Conservation (phyloP, 2,329 filamentous ascomycete species). For the Ophiocordyceps camponoti-rufipedis region DNA sequence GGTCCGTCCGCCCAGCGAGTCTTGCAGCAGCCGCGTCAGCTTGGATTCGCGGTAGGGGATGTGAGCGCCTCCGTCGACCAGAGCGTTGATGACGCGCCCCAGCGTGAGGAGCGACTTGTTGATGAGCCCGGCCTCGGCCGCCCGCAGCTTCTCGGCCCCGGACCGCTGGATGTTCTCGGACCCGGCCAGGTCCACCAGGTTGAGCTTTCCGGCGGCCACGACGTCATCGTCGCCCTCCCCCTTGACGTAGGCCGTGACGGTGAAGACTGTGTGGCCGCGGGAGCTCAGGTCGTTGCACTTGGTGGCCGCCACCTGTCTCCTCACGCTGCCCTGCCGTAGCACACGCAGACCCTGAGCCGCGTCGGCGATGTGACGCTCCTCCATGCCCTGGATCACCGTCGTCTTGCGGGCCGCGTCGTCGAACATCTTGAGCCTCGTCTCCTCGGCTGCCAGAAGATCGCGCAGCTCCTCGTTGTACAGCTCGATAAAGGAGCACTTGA, state of each 20-base stretch:
- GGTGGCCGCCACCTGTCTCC: slow-evolving; percentile 95
- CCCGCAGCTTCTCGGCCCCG: slow-evolving; percentile 94
- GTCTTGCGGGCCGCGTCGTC: slow-evolving; percentile 75
- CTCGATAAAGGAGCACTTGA: slow-evolving; percentile 98
- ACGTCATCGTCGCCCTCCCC: slow-evolving; percentile 77
- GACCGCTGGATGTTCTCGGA: slow-evolving; percentile 97
- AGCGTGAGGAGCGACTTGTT: slow-evolving; percentile 95
- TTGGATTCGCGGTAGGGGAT: slow-evolving; percentile 93
- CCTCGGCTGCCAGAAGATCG: slow-evolving; percentile 70
- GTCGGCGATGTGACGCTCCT: slow-evolving; percentile 80
- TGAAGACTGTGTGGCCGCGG: slow-evolving; percentile 93
- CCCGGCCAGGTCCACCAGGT: slow-evolving; percentile 88
- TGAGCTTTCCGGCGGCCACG: slow-evolving; percentile 81
- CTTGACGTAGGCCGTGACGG: slow-evolving; percentile 82
- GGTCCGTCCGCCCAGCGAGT: slow-evolving; percentile 84
- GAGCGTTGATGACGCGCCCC: slow-evolving; percentile 89
- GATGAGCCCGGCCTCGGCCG: slow-evolving; percentile 86
- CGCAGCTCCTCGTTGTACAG: slow-evolving; percentile 95
- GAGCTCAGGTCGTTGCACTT: slow-evolving; percentile 98
- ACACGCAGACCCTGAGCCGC: slow-evolving; percentile 76
- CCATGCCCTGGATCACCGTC: slow-evolving; percentile 91
- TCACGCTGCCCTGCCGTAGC: slow-evolving; percentile 75
- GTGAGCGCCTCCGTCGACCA: slow-evolving; percentile 77
- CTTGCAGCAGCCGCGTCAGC: slow-evolving; percentile 82
- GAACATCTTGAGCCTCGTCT: slow-evolving; percentile 86